A percentile compares a stretch with the other conserved stretches of the same genome.
These are phyloP conservation scores for Aphanoascus verrucosus DNA, from an alignment of 2,329 filamentous ascomycete species.

Conservation along the genomic window DNA sequence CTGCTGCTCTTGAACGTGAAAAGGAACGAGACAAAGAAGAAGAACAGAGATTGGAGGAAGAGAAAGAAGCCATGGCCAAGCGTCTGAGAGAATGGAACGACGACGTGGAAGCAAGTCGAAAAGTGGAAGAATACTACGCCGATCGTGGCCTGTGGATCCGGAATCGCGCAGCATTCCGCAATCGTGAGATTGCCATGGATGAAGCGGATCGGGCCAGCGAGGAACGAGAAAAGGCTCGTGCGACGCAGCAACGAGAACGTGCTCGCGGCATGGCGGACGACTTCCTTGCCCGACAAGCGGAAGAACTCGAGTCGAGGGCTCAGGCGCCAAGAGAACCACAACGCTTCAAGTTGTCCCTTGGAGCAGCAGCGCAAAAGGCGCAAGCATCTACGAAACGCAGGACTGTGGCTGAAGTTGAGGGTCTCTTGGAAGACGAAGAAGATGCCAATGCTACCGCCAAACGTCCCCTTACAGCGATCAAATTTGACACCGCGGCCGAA, in stretches of 20 bases:
- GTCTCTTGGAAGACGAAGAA: constrained; percentile 88
- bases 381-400: constrained; percentile 52
- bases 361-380: constrained; percentile 70
- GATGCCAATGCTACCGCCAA: constrained; percentile 58
- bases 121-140: constrained; percentile 70
- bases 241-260: constrained; percentile 62
- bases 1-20: constrained; percentile 76
- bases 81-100: constrained; percentile 79
- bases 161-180: constrained; percentile 62
- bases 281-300: constrained; percentile 75
- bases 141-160: constrained; percentile 78
- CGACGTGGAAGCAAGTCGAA: constrained; percentile 64
- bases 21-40: constrained; percentile 69
- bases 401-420: constrained; percentile 87
- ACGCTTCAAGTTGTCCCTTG: constrained; percentile 85
- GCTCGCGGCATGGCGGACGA: constrained; percentile 78
- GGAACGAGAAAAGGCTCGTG: constrained; percentile 59
- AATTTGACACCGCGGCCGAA: constrained; percentile 60
- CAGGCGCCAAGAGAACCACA: constrained; percentile 47
- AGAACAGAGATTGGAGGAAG: constrained; percentile 51
- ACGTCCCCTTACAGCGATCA: constrained; percentile 69
- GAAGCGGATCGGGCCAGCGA: constrained; percentile 74
- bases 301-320: constrained; percentile 53
- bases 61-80: constrained; percentile 57
- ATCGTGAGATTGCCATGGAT: constrained; percentile 64